Evolutionary conservation across 176 grass and related monocot species (phyloP).

Genomic region (Puccinellia tenuiflora): DNA sequence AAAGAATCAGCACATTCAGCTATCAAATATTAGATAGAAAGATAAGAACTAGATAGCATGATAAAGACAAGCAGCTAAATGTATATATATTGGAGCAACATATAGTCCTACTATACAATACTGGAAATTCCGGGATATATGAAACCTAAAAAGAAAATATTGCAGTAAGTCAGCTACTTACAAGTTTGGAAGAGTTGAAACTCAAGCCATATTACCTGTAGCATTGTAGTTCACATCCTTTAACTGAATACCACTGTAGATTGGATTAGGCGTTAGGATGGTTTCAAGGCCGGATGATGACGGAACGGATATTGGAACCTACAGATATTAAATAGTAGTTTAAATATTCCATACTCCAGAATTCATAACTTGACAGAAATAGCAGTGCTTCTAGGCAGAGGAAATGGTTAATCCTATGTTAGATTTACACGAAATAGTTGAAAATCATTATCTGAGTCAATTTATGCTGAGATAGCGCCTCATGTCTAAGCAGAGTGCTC

Average conservation of each 20-base stretch:
- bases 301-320: slow-evolving; percentile 63
- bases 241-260: slow-evolving; percentile 60
- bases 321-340: slow-evolving; percentile 15
- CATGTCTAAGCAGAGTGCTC: not conserved
- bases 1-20: slow-evolving; percentile 23
- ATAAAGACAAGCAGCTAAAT: slow-evolving; percentile 12
- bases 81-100: not conserved
- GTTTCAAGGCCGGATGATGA: slow-evolving; percentile 51
- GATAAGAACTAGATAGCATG: not conserved
- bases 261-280: slow-evolving; percentile 56
- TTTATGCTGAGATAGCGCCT: slow-evolving; percentile 15
- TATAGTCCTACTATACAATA: slow-evolving; percentile 8
- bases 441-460: not conserved
- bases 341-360: slow-evolving; percentile 20
- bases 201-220: slow-evolving; percentile 41
- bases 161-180: not conserved
- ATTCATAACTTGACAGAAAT: slow-evolving; percentile 9
- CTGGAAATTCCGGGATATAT: not conserved
- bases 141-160: not conserved
- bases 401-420: not conserved
- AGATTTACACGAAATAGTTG: slow-evolving; percentile 2
- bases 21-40: not conserved
- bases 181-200: not conserved
- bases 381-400: not conserved
- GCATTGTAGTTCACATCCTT: slow-evolving; percentile 41